A percentile compares a stretch with the other conserved stretches of the same genome.
phyloP scores from a whole-genome alignment of 73 alveolate species.

The Breviolum minutum region DNA sequence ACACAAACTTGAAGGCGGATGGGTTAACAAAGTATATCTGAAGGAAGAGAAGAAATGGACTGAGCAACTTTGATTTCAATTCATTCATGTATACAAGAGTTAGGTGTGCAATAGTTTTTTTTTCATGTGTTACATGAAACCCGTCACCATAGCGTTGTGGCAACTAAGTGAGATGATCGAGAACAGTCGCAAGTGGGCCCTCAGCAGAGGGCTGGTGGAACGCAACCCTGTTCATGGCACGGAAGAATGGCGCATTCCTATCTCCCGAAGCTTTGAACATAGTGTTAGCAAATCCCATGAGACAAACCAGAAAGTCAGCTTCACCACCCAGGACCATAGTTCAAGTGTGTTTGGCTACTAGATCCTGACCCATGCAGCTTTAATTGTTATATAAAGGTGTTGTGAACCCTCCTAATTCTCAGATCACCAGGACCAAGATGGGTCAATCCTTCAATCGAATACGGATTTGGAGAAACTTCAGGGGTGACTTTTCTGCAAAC shows the following conservation, averaged over 20 bases:
- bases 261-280: not conserved
- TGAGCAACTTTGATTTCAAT: not conserved
- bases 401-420: not conserved
- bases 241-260: not conserved
- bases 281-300: no score
- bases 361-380: not conserved
- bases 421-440: not conserved
- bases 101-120: not conserved
- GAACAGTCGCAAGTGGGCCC: not conserved
- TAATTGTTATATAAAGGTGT: no score
- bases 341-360: not conserved
- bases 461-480: not conserved
- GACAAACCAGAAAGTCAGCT: not conserved
- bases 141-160: not conserved
- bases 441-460: not conserved
- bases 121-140: no score
- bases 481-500: not conserved
- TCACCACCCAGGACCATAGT: not conserved
- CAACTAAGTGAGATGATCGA: slow-evolving; percentile 15
- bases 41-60: not conserved
- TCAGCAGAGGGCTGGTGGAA: not conserved
- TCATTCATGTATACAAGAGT: no score
- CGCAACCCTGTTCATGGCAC: not conserved
- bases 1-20: not conserved
- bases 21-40: not conserved